Evolutionary conservation across 805 yeast genomes (phyloP), one percentile per base, ranked within the genome.

Genomic region (Pichia rugopelliculosa): DNA sequence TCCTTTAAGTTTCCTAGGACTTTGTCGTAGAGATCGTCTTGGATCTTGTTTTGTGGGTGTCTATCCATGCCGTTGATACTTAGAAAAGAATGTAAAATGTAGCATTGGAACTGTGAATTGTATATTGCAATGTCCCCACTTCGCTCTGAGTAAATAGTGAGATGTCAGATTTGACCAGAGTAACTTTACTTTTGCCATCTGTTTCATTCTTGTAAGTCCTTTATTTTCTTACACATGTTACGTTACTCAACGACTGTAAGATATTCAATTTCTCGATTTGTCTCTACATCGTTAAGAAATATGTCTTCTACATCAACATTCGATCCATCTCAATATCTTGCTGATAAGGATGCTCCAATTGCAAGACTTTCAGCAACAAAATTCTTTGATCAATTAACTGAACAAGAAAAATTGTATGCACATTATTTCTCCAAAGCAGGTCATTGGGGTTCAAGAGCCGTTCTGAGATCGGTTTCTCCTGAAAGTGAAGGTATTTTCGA

Each of bases 31-130:
- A 88, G 69, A 15, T 87, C 87, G 53, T 77, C 81, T 59, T 87
- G 96, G 7, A 78, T 84, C 59, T 83, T 84, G 57, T 85, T 90
- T 59, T 87, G 90, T 4, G 96, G 96, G 57, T 86, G 87, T 65
- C 86, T 47, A 7, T 42, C 44, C 46, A 47, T 47, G 18, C n/a
- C 11, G 2, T 20, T 20, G 39, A 7, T 3, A 9, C 6, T 17
- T 18, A 15, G 18, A 6, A 30, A 30, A 30, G 9, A 30, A 15
- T n/a, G 34, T 30, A 30, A 18, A 25, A 8, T 30, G n/a, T 24
- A 41, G n/a, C n/a, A n/a, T n/a, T n/a, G n/a, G n/a, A n/a, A n/a
- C n/a, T n/a, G n/a, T n/a, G n/a, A n/a, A n/a, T n/a, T n/a, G n/a
- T n/a, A n/a, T n/a, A n/a, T n/a, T n/a, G n/a, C n/a, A n/a, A n/a